These are phyloP conservation scores for Cyberlindnera bimundalis DNA, from an alignment of 805 yeast genomes.

Conservation along the genomic window DNA sequence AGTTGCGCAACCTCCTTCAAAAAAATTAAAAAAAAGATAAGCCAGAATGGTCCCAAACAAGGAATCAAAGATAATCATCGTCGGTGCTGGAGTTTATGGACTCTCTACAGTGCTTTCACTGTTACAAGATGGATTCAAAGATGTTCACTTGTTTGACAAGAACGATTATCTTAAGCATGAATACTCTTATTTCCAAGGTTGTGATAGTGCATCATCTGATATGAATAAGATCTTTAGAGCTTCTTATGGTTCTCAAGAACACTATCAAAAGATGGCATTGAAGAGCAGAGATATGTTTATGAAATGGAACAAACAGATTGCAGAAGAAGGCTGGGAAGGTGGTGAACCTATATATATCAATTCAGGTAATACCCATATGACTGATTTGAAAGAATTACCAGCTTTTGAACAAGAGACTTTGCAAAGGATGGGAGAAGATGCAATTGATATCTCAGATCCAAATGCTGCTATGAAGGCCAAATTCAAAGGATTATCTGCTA, in stretches of 20 bases:
- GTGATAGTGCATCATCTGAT: slow-evolving; percentile 40
- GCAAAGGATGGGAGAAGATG: slow-evolving; percentile 18
- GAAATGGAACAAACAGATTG: slow-evolving; percentile 28
- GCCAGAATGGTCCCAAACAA: slow-evolving; percentile 4
- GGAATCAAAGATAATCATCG: slow-evolving; percentile 34
- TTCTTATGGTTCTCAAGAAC: slow-evolving; percentile 35
- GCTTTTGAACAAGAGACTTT: slow-evolving; percentile 23
- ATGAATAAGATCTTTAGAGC: slow-evolving; percentile 39
- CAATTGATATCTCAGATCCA: slow-evolving; percentile 20
- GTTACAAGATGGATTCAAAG: slow-evolving; percentile 32
- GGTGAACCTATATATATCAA: slow-evolving; percentile 27
- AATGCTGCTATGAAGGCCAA: slow-evolving; percentile 23
- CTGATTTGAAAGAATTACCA: slow-evolving; percentile 23
- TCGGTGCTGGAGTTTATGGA: slow-evolving; percentile 58
- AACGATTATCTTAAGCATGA: slow-evolving; percentile 29
- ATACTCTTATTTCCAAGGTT: slow-evolving; percentile 34
- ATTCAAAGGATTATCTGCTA: slow-evolving; percentile 18
- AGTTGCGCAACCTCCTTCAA: too few relatives aligned
- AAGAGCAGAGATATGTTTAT: slow-evolving; percentile 19
- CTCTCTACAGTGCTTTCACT: slow-evolving; percentile 46
- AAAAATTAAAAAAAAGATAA: too few relatives aligned
- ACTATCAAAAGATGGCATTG: slow-evolving; percentile 30
- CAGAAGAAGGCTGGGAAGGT: slow-evolving; percentile 23
- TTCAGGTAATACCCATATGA: slow-evolving; percentile 27
- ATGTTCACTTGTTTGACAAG: slow-evolving; percentile 38